Base-by-base conservation (phyloP, 257 asterid species). In the Capsicum baccatum region DNA sequence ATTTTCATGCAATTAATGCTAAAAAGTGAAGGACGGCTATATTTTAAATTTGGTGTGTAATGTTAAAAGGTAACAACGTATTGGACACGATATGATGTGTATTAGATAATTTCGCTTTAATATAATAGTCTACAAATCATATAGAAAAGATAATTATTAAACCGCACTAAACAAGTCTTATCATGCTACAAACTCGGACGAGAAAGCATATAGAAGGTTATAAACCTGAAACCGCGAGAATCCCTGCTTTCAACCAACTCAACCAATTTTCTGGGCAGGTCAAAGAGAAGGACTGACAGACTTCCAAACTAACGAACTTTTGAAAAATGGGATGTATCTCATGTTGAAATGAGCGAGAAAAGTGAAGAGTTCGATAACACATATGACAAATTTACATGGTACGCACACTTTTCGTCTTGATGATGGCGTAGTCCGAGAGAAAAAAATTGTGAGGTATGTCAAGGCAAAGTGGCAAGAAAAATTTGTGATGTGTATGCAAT, bases 1-100 rank as follows among this genome's bases (percentile, higher is more conserved):
- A 50, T 50, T 21, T 74, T 48, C 60, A 48, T 19, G 57, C 60
- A 74, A 74, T 74, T 74, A 74, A 74, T 50, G 81, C 21, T 21
- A 21, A 74, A 63, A 74, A 68, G 76, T 35, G 12, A 4, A 17
- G 47, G 60, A 50, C 80, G 62, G 81, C 44, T 1, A 8, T 26
- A 26, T 26, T 3, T 11, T 26, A n/a, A 47, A 13, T 68, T 68
- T 68, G 76, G 21, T 39, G 21, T 69, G 52, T 70, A 39, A 17
- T 70, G 35, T 42, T 68, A 68, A 42, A 70, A 16, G 0, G 2
- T 8, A 42, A 70, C 13, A 74, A 50, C 47, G 81, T 74, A 74
- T 50, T 50, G 44, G 19, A 12, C 62, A 74, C 62, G 80, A 39
- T 39, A 39, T 39, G 44, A 26, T 1, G 33, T 26, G 33, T 26